Base-by-base conservation (phyloP, 2,329 filamentous ascomycete species). In the Aureobasidium sp. region DNA sequence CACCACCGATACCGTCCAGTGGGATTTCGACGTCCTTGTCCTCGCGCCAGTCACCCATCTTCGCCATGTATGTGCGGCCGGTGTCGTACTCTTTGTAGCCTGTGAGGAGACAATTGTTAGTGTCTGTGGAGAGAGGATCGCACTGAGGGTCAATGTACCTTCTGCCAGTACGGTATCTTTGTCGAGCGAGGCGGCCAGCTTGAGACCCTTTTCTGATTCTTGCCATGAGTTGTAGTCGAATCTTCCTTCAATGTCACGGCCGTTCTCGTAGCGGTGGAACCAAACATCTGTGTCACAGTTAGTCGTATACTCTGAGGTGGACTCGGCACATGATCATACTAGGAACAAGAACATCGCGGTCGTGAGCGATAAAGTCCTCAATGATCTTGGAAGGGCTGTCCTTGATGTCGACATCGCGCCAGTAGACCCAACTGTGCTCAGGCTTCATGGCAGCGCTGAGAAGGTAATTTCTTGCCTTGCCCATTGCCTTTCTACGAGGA, bases 171-270 rank as follows among this genome's bases (percentile, higher is more conserved):
- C 82, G 26, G 89, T 81, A 69, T 97, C 86, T 72, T 91, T 92
- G 67, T 88, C 83, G 23, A 97, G 81, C 59, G 79, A 84, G 6
- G 82, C 78, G n/a, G 87, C 81, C 60, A 97, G 82, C 70, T 87
- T 88, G 63, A 88, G 84, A 52, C 84, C 91, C 75, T 93, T 89
- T 57, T 92, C 87, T 10, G 93, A 93, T 78, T 99, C 94, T 69
- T 96, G 84, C 94, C 94, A 99, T 1, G 94, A 97, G 77, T 99
- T 99, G 80, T 99, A 99, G 74, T 99, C 94, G 72, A 97, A 99
- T 82, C 90, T 87, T 66, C 94, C 94, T 78, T 99, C 94, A 68
- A 97, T 93, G 72, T 99, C 93, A 57, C 74, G 70, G 67, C 93
- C 84, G 67, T 83, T 80, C 72, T 86, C 79, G 70, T 96, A 96